Evolutionary conservation across 2,329 filamentous ascomycete genomes (phyloP).

Genomic region (Ophiognomonia clavigignenti-juglandacearum): DNA sequence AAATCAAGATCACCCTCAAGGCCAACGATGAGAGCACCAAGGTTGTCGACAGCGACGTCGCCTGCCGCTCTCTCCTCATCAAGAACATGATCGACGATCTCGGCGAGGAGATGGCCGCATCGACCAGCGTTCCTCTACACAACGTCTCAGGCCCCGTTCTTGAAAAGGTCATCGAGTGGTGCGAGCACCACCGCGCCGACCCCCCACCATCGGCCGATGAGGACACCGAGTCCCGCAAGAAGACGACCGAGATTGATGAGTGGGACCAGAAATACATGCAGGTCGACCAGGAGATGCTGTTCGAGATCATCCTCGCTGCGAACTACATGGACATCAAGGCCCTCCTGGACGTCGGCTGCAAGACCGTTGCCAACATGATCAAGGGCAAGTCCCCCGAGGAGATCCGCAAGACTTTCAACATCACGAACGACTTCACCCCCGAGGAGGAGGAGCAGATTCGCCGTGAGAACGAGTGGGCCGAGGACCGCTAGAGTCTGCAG

Average conservation of each 20-base stretch:
- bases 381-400: constrained; percentile 99
- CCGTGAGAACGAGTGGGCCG: constrained; percentile 86
- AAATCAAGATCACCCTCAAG: constrained; percentile 37
- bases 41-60: constrained; percentile 68
- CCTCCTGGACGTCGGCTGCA: constrained; percentile 95
- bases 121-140: constrained; percentile 78
- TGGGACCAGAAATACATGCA: constrained; percentile 99
- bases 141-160: constrained; percentile 91
- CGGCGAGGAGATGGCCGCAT: constrained; percentile 54
- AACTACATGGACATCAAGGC: constrained; percentile 99
- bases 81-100: constrained; percentile 98
- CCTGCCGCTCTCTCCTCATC: constrained; percentile 89
- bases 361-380: constrained; percentile 99
- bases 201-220: constrained; percentile 79
- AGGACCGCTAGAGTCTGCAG: constrained; percentile 79
- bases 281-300: constrained; percentile 99
- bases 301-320: constrained; percentile 96
- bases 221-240: constrained; percentile 90
- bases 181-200: constrained; percentile 88
- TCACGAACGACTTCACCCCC: constrained; percentile 97
- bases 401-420: constrained; percentile 99
- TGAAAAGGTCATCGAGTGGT: constrained; percentile 97
- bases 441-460: constrained; percentile 99
- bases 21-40: constrained; percentile 48
- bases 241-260: constrained; percentile 98